These are phyloP conservation scores for Boletus tomentosulus DNA, from an alignment of 768 basidiomycete species.

Conservation along the genomic window DNA sequence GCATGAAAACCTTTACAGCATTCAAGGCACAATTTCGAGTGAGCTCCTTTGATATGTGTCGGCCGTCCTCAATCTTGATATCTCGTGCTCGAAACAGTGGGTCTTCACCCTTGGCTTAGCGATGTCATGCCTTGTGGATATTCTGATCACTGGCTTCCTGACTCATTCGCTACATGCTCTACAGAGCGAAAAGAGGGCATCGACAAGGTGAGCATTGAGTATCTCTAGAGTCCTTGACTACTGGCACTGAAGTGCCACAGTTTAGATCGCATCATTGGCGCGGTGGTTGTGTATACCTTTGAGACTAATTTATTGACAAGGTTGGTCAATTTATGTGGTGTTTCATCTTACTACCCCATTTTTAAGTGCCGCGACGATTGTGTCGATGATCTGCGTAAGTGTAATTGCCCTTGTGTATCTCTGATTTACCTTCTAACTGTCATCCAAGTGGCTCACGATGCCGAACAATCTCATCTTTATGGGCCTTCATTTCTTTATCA, in stretches of 20 bases:
- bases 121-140: constrained; percentile 46
- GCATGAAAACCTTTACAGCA: constrained; percentile 18
- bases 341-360: not conserved
- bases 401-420: not conserved
- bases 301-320: constrained; percentile 51
- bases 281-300: constrained; percentile 47
- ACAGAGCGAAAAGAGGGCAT: constrained; percentile 36
- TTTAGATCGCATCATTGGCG: constrained; percentile 45
- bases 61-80: not conserved
- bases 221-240: not conserved
- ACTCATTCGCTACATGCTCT: constrained; percentile 41
- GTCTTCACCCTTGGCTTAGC: constrained; percentile 49
- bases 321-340: constrained; percentile 17
- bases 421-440: not conserved
- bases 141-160: constrained; percentile 45
- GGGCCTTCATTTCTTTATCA: constrained; percentile 51
- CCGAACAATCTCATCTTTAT: constrained; percentile 47
- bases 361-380: constrained; percentile 37
- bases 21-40: constrained; percentile 26
- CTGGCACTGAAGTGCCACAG: constrained; percentile 19
- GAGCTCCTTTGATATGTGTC: not conserved
- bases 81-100: constrained; percentile 32
- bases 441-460: constrained; percentile 42
- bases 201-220: constrained; percentile 30
- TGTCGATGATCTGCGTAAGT: constrained; percentile 42